These are phyloP conservation scores for Pseudogymnoascus sp. DNA, from an alignment of 2,329 filamentous ascomycete species.

Conservation along the genomic window DNA sequence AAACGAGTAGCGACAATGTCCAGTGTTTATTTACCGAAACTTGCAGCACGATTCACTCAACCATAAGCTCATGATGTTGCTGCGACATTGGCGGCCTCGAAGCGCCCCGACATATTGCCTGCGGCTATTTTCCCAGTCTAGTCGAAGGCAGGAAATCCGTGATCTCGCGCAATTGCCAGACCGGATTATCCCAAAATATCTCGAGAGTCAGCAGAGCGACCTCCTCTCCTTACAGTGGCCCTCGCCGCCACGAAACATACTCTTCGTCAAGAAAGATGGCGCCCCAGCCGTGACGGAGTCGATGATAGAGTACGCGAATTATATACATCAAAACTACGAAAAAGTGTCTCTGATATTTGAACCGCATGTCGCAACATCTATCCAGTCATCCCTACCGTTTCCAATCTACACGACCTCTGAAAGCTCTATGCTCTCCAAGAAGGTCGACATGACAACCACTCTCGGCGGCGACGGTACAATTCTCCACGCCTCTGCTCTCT, in stretches of 20 bases:
- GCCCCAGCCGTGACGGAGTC: conserved; percentile 34
- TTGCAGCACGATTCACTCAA: not conserved
- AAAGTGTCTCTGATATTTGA: conserved; percentile 78
- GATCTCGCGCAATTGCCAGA: conserved; percentile 44
- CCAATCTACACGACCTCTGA: conserved; percentile 56
- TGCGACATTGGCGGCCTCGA: conserved; percentile 3
- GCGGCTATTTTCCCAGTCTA: not conserved
- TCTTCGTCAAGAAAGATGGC: conserved; percentile 61
- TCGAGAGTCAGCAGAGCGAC: conserved; percentile 53
- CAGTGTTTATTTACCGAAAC: not conserved
- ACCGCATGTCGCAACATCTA: conserved; percentile 59
- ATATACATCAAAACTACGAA: conserved; percentile 69
- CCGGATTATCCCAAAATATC: conserved; percentile 56
- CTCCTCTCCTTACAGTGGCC: conserved; percentile 62
- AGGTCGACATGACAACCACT: conserved; percentile 82
- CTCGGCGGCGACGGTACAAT: conserved; percentile 93
- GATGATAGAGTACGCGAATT: conserved; percentile 33
- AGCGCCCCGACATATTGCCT: not conserved
- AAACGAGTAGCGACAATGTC: not conserved
- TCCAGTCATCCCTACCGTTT: conserved; percentile 65
- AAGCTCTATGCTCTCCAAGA: conserved; percentile 54
- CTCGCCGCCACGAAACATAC: conserved; percentile 58
- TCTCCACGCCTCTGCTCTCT: conserved; percentile 75
- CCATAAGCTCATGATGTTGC: not conserved
- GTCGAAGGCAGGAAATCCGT: conserved; percentile 40